A percentile compares a stretch with the other conserved stretches of the same genome.
phyloP scores from a whole-genome alignment of 2,329 filamentous ascomycete genomes.

The Trichoderma pleuroti region DNA sequence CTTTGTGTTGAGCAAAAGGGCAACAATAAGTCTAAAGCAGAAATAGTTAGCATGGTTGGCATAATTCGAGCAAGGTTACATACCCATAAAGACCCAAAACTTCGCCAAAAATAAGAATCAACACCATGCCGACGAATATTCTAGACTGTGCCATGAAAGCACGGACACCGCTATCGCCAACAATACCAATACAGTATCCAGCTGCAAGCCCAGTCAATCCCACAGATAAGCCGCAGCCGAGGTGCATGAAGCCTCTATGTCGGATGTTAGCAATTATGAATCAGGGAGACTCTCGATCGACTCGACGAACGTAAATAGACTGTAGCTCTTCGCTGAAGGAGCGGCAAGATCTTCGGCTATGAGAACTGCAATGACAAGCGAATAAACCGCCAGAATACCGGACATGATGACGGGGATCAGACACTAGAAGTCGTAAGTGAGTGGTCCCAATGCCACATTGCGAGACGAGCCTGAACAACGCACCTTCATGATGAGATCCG shows the following conservation, averaged over 20 bases:
- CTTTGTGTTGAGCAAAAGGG: constrained; percentile 88
- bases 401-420: constrained; percentile 94
- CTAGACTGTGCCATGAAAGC: constrained; percentile 95
- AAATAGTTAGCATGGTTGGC: neutral
- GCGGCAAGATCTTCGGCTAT: constrained; percentile 87
- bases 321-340: constrained; percentile 64
- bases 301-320: constrained; percentile 69
- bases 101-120: constrained; percentile 98
- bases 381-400: constrained; percentile 97
- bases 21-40: constrained; percentile 73
- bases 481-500: constrained; percentile 90
- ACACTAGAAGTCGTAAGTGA: constrained; percentile 50
- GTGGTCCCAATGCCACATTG: neutral
- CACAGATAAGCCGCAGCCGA: constrained; percentile 85
- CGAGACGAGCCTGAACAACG: neutral
- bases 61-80: constrained; percentile 30
- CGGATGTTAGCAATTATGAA: neutral
- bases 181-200: constrained; percentile 93
- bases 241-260: constrained; percentile 81
- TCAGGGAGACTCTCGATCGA: constrained; percentile 21
- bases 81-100: constrained; percentile 96
- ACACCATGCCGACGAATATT: constrained; percentile 96
- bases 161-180: constrained; percentile 90
- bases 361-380: constrained; percentile 91
- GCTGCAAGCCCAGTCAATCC: constrained; percentile 90